Conservation (phyloP, 2,329 filamentous ascomycete species). For the Myriosclerotinia curreyana region DNA sequence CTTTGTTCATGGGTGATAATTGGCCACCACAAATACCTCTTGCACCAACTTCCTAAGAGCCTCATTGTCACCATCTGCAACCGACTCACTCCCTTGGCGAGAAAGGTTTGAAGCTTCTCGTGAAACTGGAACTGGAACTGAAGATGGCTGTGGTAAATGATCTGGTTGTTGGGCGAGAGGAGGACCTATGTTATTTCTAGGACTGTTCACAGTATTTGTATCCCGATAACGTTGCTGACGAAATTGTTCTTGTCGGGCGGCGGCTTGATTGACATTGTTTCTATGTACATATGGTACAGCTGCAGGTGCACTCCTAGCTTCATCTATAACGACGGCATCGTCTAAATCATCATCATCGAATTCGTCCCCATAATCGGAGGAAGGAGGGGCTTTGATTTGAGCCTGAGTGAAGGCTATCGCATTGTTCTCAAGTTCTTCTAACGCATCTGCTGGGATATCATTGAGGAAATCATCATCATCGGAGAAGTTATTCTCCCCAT, state of each 20-base stretch:
- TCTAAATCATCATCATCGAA: constrained; percentile 47
- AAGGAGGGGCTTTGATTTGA: constrained; percentile 30
- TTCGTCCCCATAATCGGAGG: constrained; percentile 42
- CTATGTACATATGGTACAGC: constrained; percentile 24
- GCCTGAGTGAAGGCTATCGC: constrained; percentile 56
- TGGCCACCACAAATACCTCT: constrained; percentile 29
- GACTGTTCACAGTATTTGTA: constrained; percentile 22
- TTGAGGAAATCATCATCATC: constrained; percentile 67
- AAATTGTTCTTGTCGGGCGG: constrained; percentile 31
- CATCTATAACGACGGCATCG: constrained; percentile 51
- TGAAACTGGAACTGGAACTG: constrained; percentile 16
- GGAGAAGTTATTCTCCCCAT: constrained; percentile 56
- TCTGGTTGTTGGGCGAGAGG: constrained; percentile 24
- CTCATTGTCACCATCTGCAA: constrained; percentile 25
- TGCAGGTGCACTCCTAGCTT: constrained; percentile 33
- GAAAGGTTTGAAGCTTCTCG: constrained; percentile 26
- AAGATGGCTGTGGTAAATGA: constrained; percentile 10
- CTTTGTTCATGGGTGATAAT: not conserved
- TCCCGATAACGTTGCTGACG: constrained; percentile 30
- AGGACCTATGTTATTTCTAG: constrained; percentile 20
- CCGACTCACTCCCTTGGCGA: constrained; percentile 26
- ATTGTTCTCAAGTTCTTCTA: constrained; percentile 62
- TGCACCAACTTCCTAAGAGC: constrained; percentile 32
- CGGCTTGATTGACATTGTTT: constrained; percentile 24
- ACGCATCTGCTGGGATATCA: constrained; percentile 53